Evolutionary conservation across 306 rosid species (phyloP).

Genomic region (Sicyos edulis): DNA sequence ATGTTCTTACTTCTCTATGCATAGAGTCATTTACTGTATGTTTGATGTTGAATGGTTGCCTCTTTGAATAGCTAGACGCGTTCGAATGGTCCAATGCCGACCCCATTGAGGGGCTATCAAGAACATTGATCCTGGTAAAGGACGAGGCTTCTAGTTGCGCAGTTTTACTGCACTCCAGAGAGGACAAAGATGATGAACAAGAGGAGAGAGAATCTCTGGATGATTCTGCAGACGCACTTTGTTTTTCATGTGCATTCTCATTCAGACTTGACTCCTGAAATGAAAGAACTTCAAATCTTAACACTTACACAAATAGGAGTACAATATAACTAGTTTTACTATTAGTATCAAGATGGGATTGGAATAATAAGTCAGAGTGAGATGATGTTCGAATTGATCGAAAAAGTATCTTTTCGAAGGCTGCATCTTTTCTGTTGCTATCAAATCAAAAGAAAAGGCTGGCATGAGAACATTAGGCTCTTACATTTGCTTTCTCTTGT

Average conservation of each 20-base stretch:
- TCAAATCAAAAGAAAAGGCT: neutral
- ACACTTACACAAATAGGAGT: constrained; percentile 14
- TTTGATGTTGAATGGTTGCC: constrained; percentile 59
- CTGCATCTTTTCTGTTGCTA: constrained; percentile 26
- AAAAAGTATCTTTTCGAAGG: neutral
- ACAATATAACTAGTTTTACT: constrained; percentile 7
- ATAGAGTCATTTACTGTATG: constrained; percentile 81
- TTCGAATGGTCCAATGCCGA: constrained; percentile 8
- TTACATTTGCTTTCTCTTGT: constrained; percentile 41
- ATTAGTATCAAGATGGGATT: neutral
- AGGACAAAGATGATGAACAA: constrained; percentile 73
- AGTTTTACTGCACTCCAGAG: constrained; percentile 51
- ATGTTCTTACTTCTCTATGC: constrained; percentile 70
- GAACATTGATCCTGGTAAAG: constrained; percentile 40
- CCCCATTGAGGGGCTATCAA: constrained; percentile 51
- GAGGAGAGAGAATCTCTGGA: constrained; percentile 82
- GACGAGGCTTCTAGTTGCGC: constrained; percentile 52
- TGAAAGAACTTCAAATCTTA: constrained; percentile 20
- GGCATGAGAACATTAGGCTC: constrained; percentile 21
- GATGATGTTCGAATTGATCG: constrained; percentile 3
- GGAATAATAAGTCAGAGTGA: neutral
- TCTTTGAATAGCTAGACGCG: constrained; percentile 25
- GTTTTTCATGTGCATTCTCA: constrained; percentile 49
- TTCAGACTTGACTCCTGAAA: constrained; percentile 55
- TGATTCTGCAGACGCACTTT: constrained; percentile 59